Evolutionary conservation across 768 basidiomycete species (phyloP), one percentile per base, ranked within the genome.

Genomic region (Boletus sp.): DNA sequence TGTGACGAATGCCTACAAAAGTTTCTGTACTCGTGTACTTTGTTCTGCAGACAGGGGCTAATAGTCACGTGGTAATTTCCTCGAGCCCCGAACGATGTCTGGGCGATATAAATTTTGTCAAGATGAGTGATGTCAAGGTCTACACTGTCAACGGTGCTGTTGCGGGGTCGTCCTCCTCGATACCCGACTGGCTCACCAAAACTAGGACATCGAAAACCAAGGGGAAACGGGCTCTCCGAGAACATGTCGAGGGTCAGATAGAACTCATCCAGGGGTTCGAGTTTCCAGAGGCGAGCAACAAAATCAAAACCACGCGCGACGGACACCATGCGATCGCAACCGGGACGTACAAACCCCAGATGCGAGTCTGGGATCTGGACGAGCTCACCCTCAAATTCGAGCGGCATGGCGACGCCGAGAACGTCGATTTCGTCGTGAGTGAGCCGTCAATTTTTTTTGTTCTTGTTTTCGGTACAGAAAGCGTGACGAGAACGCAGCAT

Each of bases 391-490:
- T 91, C 55, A 98, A 99, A 73, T 98, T 96, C 69, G 96, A 98
- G 77, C 80, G 97, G 37, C 96, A 98, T 66, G 87, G 94, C 2
- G 94, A 99, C 68, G 84, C 89, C 12, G 96, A 98, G 78, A 99
- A 98, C 71, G 89, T 99, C 62, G 97, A 99, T 71, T 99, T 99
- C 76, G 82, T 89, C 79, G 94, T 97, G 77, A 83, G 94, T 90
- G 73, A 79, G 78, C 83, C 68, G 30, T 57, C 50, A 44, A 46
- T 40, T 18, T 35, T 35, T 35, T 33, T 30, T 35, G 49, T 37
- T 33, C n/a, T 30, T 40, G 33, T 44, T 50, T 40, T 33, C 15
- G n/a, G 12, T 5, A n/a, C 48, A 39, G n/a, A 36, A 47, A 15
- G 12, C 20, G 56, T n/a, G 17, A n/a, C 4, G 37, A 35, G 35